Evolutionary conservation across 768 basidiomycete species (phyloP), one percentile per base, ranked within the genome.

Genomic region (Mycena epipterygia): DNA sequence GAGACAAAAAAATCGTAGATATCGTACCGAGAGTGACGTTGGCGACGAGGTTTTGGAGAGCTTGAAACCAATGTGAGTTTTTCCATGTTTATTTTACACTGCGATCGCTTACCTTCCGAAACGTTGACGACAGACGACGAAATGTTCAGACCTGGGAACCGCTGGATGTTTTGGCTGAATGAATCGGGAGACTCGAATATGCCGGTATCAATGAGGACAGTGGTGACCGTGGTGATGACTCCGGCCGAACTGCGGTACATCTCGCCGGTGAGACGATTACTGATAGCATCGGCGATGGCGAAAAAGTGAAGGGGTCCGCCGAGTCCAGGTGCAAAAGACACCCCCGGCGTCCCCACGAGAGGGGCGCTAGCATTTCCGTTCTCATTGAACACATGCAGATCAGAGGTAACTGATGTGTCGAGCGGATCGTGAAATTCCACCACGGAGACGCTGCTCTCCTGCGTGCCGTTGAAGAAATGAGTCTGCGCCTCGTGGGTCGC

Each of bases 381-480:
- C n/a, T 44, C 42, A 11, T 44, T 44, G 21, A 44, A 44, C n/a
- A 44, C 5, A n/a, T 44, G 42, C 21, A n/a, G 21, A 3, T 2
- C 42, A 19, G 42, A n/a, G n/a, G n/a, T n/a, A 3, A 21, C 6
- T 5, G 42, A 5, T n/a, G 42, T n/a, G 21, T 44, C n/a, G 42
- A 44, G 42, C 21, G 42, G 7, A n/a, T 68, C 48, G 44, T 62
- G 60, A 19, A 32, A 68, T 11, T 63, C 67, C 21, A n/a, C 7
- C 29, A 68, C 67, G 0, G 39, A 19, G 17, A 58, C 56, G 17
- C 29, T 16, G 14, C 39, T 62, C 11, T 39, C 42, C 60, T 68
- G 67, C 25, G 67, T 62, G 4, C 60, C 67, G 53, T 68, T 68
- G 14, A 41, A 53, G 27, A 44, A 68, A 17, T 49, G 59, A 0